A percentile compares a stretch with the other conserved stretches of the same genome.
Conservation (phyloP, 2,329 filamentous ascomycete species). For the Aspergillus sp. region DNA sequence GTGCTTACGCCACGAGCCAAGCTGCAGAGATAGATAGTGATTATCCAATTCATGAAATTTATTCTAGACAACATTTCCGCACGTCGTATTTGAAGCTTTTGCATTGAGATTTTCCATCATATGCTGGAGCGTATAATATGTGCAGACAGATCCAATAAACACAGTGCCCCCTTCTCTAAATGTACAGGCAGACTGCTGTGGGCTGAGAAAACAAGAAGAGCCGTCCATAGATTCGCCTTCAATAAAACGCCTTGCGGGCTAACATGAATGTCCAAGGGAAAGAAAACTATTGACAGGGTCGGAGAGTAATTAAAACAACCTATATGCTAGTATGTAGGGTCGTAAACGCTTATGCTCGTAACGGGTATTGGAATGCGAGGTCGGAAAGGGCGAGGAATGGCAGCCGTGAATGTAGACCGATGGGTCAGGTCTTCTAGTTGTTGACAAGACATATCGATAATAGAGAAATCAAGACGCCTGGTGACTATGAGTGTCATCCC, state of each 20-base stretch:
- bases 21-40: no score
- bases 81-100: neutral
- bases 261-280: conserved; percentile 13
- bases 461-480: neutral
- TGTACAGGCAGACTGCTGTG: conserved; percentile 1
- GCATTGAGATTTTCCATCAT: no score
- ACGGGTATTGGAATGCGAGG: conserved; percentile 6
- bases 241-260: conserved; percentile 32
- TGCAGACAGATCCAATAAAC: conserved; percentile 5
- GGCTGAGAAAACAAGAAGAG: conserved; percentile 1
- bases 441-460: neutral
- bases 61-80: no score
- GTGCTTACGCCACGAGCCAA: neutral
- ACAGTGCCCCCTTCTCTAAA: neutral
- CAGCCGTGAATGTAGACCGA: neutral
- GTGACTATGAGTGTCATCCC: neutral
- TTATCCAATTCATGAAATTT: neutral
- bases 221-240: conserved; percentile 8
- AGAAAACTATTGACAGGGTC: conserved; percentile 4
- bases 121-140: neutral
- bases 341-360: conserved; percentile 17
- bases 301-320: conserved; percentile 7
- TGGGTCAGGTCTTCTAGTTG: neutral
- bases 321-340: conserved; percentile 15
- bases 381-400: neutral